Base-by-base conservation (phyloP, 306 rosid species). In the Glycine tomentella region DNA sequence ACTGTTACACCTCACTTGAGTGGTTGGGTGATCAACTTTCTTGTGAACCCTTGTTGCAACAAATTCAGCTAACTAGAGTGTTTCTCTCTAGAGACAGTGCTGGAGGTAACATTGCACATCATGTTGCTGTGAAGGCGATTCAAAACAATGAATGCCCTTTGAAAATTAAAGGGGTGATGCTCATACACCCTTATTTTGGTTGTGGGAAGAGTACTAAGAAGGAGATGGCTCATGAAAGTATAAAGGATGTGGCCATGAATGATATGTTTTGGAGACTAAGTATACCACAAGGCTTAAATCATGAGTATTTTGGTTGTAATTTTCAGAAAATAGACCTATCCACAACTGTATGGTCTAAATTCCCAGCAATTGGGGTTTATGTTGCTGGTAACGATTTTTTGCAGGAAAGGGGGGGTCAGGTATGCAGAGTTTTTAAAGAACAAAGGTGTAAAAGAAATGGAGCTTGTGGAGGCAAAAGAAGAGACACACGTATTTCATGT, bases 81-180 rank as follows among this genome's bases (percentile, higher is more conserved):
- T 95, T 95, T 77, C 93, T 93, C 25, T 84, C 95, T 2, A 94
- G 97, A 4, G 97, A 95, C 14, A 93, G 97, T 78, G 97, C 99
- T n/a, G 98, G 97, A 40, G 98, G 93, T 14, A 95, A 92, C 86
- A 92, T 90, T 69, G 84, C 83, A 3, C 97, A 95, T 67, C 68
- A 93, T 57, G 94, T 95, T 63, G 92, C 92, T 7, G 8, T 89
- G 42, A 69, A 81, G 78, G 50, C 87, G 9, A 79, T 89, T 57
- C 72, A 61, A 36, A 59, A 68, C 45, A 42, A 45, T 13, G 70
- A 25, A 48, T 62, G 82, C 10, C 63, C 69, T 44, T 16, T 88
- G 33, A 89, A 71, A 9, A 82, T 92, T 77, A 86, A 76, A 73
- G 97, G 97, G 9, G 31, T 93, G 12, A 44, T 91, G 87, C 72